A percentile compares a stretch with the other conserved stretches of the same genome.
phyloP scores from a whole-genome alignment of 345 rosid genomes.

The Anacardium occidentale region DNA sequence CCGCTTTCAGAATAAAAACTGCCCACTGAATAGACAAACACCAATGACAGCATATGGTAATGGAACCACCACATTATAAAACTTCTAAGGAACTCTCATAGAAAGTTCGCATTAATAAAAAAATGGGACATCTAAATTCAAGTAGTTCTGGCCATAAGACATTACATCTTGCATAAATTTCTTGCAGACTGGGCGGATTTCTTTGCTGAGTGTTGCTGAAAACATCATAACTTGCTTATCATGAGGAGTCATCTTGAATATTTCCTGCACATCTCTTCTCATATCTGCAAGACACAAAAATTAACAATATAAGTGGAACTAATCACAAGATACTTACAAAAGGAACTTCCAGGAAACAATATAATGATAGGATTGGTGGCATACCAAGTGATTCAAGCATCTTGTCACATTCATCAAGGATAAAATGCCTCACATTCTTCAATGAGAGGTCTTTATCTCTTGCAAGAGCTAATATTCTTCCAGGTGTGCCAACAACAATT shows the following conservation, averaged over 20 bases:
- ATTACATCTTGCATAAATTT: constrained; percentile 99
- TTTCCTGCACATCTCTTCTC: constrained; percentile 98
- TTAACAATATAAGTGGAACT: background rate
- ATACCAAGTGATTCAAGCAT: constrained; percentile 99
- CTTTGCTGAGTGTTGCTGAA: constrained; percentile 99
- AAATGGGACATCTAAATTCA: constrained; percentile 50
- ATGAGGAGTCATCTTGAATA: constrained; percentile 97
- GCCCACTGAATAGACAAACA: constrained; percentile 20
- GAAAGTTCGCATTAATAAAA: constrained; percentile 45
- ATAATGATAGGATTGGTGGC: background rate
- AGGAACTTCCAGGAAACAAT: background rate
- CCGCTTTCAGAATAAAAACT: constrained; percentile 14
- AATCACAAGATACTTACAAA: background rate
- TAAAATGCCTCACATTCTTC: constrained; percentile 99
- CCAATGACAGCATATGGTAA: constrained; percentile 17
- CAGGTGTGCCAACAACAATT: constrained; percentile 98
- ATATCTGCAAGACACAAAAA: constrained; percentile 53
- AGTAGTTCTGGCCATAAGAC: constrained; percentile 57
- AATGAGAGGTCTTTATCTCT: constrained; percentile 93
- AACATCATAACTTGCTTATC: constrained; percentile 99
- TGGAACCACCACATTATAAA: constrained; percentile 23
- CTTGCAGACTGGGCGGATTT: constrained; percentile 99
- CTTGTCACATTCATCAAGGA: constrained; percentile 98
- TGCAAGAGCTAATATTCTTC: constrained; percentile 82
- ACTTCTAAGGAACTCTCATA: constrained; percentile 25